Percentiles rank a stretch among this genome's conserved stretches.
phyloP scores from a whole-genome alignment of 1,284 basidiomycete genomes.

The Xerocomus subilludens region DNA sequence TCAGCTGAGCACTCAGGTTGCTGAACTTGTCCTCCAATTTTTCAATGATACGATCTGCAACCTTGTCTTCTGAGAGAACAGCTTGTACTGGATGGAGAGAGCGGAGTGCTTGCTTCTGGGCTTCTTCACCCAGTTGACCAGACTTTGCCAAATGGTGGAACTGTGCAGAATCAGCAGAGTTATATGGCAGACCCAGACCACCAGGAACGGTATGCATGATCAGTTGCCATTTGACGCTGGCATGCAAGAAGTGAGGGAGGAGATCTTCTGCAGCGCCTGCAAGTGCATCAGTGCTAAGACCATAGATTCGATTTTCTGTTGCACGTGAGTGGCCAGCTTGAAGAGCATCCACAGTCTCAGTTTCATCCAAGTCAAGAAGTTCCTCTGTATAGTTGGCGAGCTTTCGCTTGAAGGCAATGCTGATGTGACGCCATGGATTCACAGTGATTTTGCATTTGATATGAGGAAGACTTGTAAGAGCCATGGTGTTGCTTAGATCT shows the following conservation, averaged over 20 bases:
- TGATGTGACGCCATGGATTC: slow-evolving; percentile 45
- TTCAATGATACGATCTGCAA: too few species aligned
- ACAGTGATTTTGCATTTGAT: slow-evolving; percentile 8
- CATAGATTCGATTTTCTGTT: slow-evolving; percentile 45
- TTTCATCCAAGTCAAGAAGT: slow-evolving; percentile 19
- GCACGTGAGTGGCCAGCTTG: slow-evolving; percentile 43
- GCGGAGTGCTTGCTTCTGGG: too few species aligned
- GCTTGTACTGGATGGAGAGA: too few species aligned
- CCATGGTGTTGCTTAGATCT: neutral
- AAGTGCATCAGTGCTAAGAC: slow-evolving; percentile 29
- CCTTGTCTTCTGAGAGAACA: too few species aligned
- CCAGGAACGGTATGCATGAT: slow-evolving; percentile 7
- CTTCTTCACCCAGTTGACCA: too few species aligned
- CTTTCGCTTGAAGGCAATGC: slow-evolving; percentile 42
- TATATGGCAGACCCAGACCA: neutral
- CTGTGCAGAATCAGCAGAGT: too few species aligned
- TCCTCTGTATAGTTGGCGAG: slow-evolving; percentile 15
- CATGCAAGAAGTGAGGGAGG: slow-evolving; percentile 1
- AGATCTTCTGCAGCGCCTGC: slow-evolving; percentile 1
- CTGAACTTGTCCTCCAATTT: too few species aligned
- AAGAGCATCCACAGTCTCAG: slow-evolving; percentile 36
- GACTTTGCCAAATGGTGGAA: too few species aligned
- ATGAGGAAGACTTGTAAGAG: neutral
- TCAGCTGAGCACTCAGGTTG: too few species aligned
- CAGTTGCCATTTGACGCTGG: neutral